Evolutionary conservation across 75 land plant genomes (phyloP).

Genomic region (Pinus albicaulis): DNA sequence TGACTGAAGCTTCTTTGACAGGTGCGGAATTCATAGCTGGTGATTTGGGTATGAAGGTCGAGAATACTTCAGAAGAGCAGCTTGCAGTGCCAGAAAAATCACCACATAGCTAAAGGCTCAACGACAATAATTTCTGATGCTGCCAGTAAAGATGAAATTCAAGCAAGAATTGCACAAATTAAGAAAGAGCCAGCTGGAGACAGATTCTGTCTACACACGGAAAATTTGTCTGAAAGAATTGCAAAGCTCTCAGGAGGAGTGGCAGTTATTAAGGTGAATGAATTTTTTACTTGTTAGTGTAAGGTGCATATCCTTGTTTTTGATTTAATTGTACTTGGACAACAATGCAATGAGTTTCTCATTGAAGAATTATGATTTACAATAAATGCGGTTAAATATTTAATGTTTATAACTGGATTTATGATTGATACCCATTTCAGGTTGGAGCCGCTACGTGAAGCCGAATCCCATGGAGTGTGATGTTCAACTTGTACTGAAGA

Average conservation of each 20-base stretch:
- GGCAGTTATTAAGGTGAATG: constrained; percentile 75
- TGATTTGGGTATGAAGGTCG: constrained; percentile 70
- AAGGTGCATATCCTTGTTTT: no score
- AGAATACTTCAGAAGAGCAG: constrained; percentile 69
- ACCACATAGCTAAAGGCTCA: constrained; percentile 62
- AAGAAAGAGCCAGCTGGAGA: constrained; percentile 75
- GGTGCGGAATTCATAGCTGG: constrained; percentile 81
- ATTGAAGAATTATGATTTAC: neutral
- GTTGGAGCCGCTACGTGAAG: constrained; percentile 92
- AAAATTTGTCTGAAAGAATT: constrained; percentile 80
- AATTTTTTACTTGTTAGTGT: neutral
- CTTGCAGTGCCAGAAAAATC: constrained; percentile 75
- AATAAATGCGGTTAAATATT: neutral
- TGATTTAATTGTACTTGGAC: neutral
- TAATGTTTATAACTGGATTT: neutral
- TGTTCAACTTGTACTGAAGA: no score
- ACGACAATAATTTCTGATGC: constrained; percentile 85
- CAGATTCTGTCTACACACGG: constrained; percentile 81
- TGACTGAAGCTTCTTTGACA: constrained; percentile 9
- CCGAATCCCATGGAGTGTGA: no score
- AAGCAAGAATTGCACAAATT: constrained; percentile 76
- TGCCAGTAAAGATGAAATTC: constrained; percentile 82
- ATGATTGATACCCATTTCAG: constrained; percentile 10
- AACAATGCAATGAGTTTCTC: neutral
- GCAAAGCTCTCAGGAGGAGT: constrained; percentile 97